Evolutionary conservation across 805 yeast species (phyloP), one percentile per base, ranked within the genome.

Genomic region (Candida golubevii): DNA sequence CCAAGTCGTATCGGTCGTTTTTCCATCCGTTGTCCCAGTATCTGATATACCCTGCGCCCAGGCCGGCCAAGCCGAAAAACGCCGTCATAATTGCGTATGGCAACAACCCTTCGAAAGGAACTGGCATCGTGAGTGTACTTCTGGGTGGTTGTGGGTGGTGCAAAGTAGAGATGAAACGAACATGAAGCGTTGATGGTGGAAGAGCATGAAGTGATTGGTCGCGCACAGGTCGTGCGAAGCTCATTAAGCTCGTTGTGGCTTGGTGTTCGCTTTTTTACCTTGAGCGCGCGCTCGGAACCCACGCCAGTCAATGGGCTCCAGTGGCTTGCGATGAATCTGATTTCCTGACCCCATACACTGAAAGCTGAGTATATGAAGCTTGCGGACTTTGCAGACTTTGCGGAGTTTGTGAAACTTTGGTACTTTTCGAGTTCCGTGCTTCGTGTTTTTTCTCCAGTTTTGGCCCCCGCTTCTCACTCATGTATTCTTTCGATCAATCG

Each of bases 1-100:
- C 75, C 54, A 71, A 65, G 56, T 69, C 65, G 48, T 55, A 71
- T 51, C 76, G 59, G 58, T 71, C 75, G 44, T 69, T 67, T 48
- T 71, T 71, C 75, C 74, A 71, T 15, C 76, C 76, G 58, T 71
- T 71, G 49, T 71, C 76, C 74, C 74, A 71, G 59, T 71, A 71
- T 62, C 75, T 67, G 50, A 71, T 56, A 51, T 61, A 68, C 15
- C 71, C 73, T 15, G 59, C 67, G 48, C 75, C 76, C 53, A 69
- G 72, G 45, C 76, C 76, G 30, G 76, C 75, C 33, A 71, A 50
- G 8, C 72, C 74, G 45, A 66, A 71, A 53, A 71, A 71, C 35
- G 65, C 75, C 35, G 71, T 58, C 76, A 71, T 71, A 49, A 71
- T 63, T 44, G 73, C 69, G 45, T 66, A 71, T 37, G 76, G 76